These are phyloP conservation scores for Potentilla sterilis DNA, from an alignment of 306 rosid species.

Conservation along the genomic window DNA sequence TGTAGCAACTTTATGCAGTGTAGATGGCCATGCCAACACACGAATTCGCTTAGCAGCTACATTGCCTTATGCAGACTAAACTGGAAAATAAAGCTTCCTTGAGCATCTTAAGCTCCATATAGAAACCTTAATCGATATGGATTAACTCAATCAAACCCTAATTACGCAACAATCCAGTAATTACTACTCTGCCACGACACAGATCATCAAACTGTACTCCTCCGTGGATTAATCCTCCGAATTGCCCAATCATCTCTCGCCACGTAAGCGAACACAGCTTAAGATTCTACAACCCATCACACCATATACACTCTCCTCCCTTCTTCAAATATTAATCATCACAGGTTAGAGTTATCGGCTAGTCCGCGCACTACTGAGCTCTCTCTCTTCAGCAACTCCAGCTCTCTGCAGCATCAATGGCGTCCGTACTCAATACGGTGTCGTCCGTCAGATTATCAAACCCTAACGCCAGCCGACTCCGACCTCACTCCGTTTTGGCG, in stretches of 20 bases:
- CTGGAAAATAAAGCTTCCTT: not conserved
- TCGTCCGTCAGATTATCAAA: conserved; percentile 35
- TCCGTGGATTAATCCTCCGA: too few species aligned
- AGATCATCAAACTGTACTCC: not conserved
- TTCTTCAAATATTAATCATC: conserved; percentile 1
- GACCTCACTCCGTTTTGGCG: conserved; percentile 24
- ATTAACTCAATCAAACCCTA: not conserved
- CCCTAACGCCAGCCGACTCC: conserved; percentile 29
- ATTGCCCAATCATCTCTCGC: not conserved
- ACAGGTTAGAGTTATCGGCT: conserved; percentile 28
- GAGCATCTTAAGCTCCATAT: not conserved
- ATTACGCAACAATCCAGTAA: not conserved
- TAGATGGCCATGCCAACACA: too few species aligned
- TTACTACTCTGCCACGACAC: not conserved
- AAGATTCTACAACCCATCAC: not conserved
- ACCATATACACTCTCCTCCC: not conserved
- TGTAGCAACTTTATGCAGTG: too few species aligned
- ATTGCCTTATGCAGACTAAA: too few species aligned
- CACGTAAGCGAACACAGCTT: not conserved
- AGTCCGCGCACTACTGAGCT: conserved; percentile 10
- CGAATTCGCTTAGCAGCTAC: too few species aligned
- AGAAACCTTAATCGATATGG: not conserved
- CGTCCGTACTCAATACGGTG: conserved; percentile 45
- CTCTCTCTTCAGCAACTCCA: conserved; percentile 4
- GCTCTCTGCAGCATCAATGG: conserved; percentile 41